Base-by-base conservation (phyloP, 345 rosid species). In the Gossypium rotundifolium region DNA sequence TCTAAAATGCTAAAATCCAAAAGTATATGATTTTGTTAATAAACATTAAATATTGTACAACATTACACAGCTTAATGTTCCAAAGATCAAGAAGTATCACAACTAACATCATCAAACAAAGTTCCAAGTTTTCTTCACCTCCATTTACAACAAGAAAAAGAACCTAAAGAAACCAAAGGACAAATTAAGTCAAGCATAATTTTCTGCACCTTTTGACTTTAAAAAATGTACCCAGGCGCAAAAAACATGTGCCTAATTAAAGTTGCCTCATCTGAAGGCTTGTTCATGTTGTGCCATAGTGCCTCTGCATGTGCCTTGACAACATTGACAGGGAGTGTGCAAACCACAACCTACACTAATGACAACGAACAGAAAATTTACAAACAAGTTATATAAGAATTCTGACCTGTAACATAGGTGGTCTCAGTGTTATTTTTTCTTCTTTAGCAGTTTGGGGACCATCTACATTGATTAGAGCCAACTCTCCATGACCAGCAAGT, bases 341-440 rank as follows among this genome's bases (percentile, higher is more conserved):
- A 68, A 22, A 46, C 3, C 2, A 48, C 18, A 17, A 25, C 58
- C 58, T 3, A 49, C 44, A 25, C 57, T 9, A 45, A 59, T 45
- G 48, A 62, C 48, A 71, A 72, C 11, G 17, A 67, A 38, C 27
- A 27, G 10, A 23, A 75, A 64, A 46, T 64, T 2, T 22, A 58
- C 22, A 40, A n/a, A 22, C 59, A 22, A 22, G 33, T 55, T 22
- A 23, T 11, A 58, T 27, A 14, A 42, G 71, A 51, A 51, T 51
- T 65, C 48, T 49, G 77, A 95, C 98, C 99, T 95, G 99, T 69
- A 93, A 85, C 98, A 95, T 88, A 27, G 99, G 99, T 42, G 97
- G 86, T 79, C 99, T 88, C 79, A 20, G 12, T 63, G 85, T 74
- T 74, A 85, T 82, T 86, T 87, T 86, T 81, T 90, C 97, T 80